Conservation (phyloP, 805 yeast genomes). For the Saturnispora hagleri region DNA sequence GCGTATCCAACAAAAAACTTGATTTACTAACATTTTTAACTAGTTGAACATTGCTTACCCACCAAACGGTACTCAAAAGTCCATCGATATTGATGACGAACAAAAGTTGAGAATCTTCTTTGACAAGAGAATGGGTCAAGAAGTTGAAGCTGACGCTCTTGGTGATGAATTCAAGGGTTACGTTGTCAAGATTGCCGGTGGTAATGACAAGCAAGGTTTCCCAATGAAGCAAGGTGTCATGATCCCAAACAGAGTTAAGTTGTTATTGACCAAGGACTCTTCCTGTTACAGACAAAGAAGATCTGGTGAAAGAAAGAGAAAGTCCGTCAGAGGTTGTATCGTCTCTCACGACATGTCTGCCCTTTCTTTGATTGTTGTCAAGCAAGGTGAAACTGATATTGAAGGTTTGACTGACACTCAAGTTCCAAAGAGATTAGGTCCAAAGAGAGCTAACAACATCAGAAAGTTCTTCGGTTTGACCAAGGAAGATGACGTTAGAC, state of each 20-base stretch:
- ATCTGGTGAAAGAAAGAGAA: conserved; percentile 99
- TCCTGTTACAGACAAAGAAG: conserved; percentile 99
- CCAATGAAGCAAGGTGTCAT: conserved; percentile 99
- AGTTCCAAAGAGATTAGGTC: conserved; percentile 98
- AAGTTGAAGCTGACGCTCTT: conserved; percentile 96
- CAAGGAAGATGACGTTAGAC: conserved; percentile 86
- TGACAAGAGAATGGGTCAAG: conserved; percentile 99
- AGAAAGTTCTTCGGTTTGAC: conserved; percentile 98
- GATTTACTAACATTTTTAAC: conserved; percentile 2
- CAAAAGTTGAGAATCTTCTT: conserved; percentile 96
- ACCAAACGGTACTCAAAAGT: conserved; percentile 99
- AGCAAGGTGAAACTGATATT: conserved; percentile 95
- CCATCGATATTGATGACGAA: conserved; percentile 97
- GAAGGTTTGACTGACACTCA: conserved; percentile 92
- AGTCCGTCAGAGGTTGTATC: conserved; percentile 99
- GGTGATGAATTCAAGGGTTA: conserved; percentile 99
- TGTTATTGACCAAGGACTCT: conserved; percentile 86
- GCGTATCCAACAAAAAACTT: background rate
- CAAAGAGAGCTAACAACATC: conserved; percentile 99
- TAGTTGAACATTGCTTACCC: conserved; percentile 99
- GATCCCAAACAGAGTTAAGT: conserved; percentile 99
- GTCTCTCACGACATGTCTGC: conserved; percentile 96
- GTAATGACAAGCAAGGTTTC: conserved; percentile 99
- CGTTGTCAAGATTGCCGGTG: conserved; percentile 97
- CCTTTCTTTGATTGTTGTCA: conserved; percentile 84